These are phyloP conservation scores for Drechslerella dactyloides DNA, from an alignment of 2,329 filamentous ascomycete species.

Conservation along the genomic window DNA sequence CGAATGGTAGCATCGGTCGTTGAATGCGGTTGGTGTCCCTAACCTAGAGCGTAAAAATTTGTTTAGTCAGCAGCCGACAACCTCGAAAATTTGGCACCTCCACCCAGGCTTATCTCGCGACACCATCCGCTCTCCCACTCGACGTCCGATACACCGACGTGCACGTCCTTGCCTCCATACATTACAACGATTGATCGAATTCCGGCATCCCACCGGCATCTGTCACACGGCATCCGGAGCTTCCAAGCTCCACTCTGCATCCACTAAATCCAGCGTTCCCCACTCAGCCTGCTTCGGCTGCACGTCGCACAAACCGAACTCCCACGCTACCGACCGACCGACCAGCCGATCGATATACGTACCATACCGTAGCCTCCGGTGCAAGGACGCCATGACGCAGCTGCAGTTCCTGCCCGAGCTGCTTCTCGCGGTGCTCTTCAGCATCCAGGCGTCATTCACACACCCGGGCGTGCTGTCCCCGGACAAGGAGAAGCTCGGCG, in stretches of 20 bases:
- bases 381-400: conserved; percentile 44
- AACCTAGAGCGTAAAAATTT: too few relatives aligned
- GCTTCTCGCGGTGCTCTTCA: conserved; percentile 54
- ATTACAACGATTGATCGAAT: too few relatives aligned
- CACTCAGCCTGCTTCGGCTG: neutral
- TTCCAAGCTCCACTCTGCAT: neutral
- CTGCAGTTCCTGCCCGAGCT: conserved; percentile 53
- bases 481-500: conserved; percentile 54
- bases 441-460: conserved; percentile 55
- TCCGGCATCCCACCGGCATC: too few relatives aligned
- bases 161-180: too few relatives aligned
- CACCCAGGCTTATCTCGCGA: too few relatives aligned
- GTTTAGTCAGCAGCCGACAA: too few relatives aligned
- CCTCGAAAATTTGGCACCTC: too few relatives aligned
- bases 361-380: neutral
- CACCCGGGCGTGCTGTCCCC: conserved; percentile 54
- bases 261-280: neutral
- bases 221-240: neutral
- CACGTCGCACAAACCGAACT: neutral
- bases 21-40: too few relatives aligned
- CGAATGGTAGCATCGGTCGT: too few relatives aligned
- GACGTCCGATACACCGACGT: too few relatives aligned
- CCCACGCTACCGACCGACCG: neutral
- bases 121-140: too few relatives aligned
- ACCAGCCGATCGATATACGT: neutral